Evolutionary conservation across 2,329 filamentous ascomycete species (phyloP).

Genomic region (Xylaria sp.): DNA sequence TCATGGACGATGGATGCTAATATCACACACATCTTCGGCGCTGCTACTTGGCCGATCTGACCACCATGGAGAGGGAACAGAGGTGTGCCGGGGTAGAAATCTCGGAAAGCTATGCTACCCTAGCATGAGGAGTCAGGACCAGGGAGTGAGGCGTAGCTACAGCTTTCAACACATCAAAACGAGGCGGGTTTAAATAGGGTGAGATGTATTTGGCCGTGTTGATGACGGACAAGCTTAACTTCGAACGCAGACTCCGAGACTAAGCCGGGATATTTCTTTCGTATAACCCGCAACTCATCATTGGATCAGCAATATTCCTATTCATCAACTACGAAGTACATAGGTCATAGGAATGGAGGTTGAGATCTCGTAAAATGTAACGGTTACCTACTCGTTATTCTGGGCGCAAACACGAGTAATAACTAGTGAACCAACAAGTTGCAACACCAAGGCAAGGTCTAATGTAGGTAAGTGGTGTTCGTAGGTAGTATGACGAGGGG

Average conservation of each 20-base stretch:
- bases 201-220: no score
- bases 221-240: not conserved
- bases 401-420: not conserved
- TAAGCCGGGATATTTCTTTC: not conserved
- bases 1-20: not conserved
- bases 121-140: no score
- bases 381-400: not conserved
- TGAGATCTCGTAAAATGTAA: not conserved
- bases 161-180: no score
- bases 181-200: no score
- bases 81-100: not conserved
- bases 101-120: not conserved
- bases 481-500: not conserved
- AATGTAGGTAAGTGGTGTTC: not conserved
- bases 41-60: not conserved
- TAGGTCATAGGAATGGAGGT: no score
- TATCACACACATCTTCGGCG: constrained; percentile 6
- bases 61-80: not conserved
- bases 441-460: not conserved
- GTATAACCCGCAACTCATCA: not conserved
- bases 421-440: not conserved
- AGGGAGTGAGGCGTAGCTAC: no score
- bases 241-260: not conserved
- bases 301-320: not conserved
- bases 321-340: no score